Percentiles rank a stretch among this genome's conserved stretches.
Conservation (phyloP, 768 basidiomycete species). For the Boletus vinaceobasis region DNA sequence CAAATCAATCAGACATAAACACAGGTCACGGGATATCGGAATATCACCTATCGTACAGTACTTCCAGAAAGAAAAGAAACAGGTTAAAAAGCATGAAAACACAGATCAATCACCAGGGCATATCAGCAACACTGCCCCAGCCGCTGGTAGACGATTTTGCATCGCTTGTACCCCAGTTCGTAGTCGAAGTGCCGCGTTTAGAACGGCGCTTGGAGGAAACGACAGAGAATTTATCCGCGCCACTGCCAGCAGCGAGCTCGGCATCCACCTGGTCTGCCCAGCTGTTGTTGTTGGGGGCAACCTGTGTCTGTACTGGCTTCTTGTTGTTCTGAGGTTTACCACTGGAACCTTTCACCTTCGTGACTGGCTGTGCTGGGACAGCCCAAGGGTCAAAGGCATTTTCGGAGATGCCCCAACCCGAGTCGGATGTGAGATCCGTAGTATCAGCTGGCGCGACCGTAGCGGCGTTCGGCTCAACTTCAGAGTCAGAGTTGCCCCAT, state of each 20-base stretch:
- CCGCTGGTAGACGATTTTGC: conserved; percentile 23
- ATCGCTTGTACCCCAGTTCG: conserved; percentile 5
- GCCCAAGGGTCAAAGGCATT: conserved; percentile 23
- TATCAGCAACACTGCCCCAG: conserved; percentile 23
- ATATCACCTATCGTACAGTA: conserved; percentile 7
- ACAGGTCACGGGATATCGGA: not conserved
- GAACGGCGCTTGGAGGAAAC: conserved; percentile 12
- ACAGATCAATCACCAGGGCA: conserved; percentile 21
- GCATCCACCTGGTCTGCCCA: conserved; percentile 31
- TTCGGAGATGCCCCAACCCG: conserved; percentile 24
- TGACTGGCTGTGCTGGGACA: not conserved
- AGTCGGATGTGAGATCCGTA: conserved; percentile 15
- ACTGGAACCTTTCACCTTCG: conserved; percentile 2
- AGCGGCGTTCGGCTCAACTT: conserved; percentile 7
- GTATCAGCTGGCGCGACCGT: not conserved
- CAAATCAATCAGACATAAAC: conserved; percentile 1
- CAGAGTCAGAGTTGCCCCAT: conserved; percentile 23
- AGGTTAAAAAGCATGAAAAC: not conserved
- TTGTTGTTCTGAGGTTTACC: conserved; percentile 4
- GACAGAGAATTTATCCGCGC: not conserved
- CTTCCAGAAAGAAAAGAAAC: not conserved
- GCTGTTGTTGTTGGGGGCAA: conserved; percentile 1
- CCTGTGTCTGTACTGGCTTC: conserved; percentile 9
- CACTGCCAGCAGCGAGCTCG: conserved; percentile 3
- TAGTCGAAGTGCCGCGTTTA: conserved; percentile 12